Percentiles rank a stretch among this genome's conserved stretches.
Conservation (phyloP, 371 early-diverging fungal genomes). For the Capillidium rhysosporum region DNA sequence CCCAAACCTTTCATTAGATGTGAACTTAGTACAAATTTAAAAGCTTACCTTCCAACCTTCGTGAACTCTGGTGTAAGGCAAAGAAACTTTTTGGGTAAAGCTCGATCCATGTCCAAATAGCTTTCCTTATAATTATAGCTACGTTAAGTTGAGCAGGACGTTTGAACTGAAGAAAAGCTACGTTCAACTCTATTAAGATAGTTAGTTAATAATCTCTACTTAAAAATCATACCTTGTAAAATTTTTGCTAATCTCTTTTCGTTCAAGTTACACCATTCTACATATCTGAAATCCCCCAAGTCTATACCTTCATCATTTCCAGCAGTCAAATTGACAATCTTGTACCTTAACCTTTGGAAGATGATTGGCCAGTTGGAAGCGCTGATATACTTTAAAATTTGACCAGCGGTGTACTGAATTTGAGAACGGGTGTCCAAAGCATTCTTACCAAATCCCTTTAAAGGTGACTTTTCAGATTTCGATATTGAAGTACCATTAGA, state of each 20-base stretch:
- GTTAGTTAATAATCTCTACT: background rate
- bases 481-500: constrained; percentile 7
- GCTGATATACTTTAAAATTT: constrained; percentile 53
- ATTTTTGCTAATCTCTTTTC: constrained; percentile 40
- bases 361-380: constrained; percentile 65
- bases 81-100: constrained; percentile 57
- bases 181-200: background rate
- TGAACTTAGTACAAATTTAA: no score
- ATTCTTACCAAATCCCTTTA: background rate
- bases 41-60: constrained; percentile 42
- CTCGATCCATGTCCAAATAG: constrained; percentile 84
- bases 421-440: constrained; percentile 14
- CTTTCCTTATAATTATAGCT: constrained; percentile 43
- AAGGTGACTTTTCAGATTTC: constrained; percentile 6
- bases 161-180: constrained; percentile 35
- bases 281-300: constrained; percentile 45
- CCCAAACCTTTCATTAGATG: no score
- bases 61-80: constrained; percentile 38
- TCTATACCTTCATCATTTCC: constrained; percentile 45
- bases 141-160: constrained; percentile 43
- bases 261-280: constrained; percentile 61
- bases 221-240: constrained; percentile 27
- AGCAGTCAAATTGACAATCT: constrained; percentile 28
- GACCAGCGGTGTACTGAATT: constrained; percentile 44
- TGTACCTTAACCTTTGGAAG: constrained; percentile 37